Evolutionary conservation across 2,329 filamentous ascomycete species (phyloP).

Genomic region (Lecanicillium sp.): DNA sequence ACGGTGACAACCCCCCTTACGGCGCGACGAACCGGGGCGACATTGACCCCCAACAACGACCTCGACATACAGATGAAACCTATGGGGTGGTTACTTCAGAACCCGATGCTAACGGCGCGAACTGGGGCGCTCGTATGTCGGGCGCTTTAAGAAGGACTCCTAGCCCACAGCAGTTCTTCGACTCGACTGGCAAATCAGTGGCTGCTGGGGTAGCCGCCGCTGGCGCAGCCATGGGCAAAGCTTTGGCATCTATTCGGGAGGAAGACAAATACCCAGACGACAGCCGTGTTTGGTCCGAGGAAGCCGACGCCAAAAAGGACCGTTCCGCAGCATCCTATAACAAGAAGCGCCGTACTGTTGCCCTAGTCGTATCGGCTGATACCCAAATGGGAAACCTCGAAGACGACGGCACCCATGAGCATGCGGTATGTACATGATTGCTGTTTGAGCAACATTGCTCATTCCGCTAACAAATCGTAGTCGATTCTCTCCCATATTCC

Average conservation of each 20-base stretch:
- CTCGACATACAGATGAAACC: slow-evolving; percentile 4
- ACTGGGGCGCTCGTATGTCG: slow-evolving; percentile 70
- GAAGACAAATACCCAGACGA: slow-evolving; percentile 79
- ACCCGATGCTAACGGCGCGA: slow-evolving; percentile 30
- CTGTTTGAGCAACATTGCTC: neutral
- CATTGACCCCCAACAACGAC: slow-evolving; percentile 7
- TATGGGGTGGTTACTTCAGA: slow-evolving; percentile 27
- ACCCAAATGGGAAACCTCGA: slow-evolving; percentile 48
- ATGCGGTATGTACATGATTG: slow-evolving; percentile 66
- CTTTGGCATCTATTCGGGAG: slow-evolving; percentile 73
- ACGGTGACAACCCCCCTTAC: slow-evolving; percentile 44
- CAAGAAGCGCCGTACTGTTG: slow-evolving; percentile 68
- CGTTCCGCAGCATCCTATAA: slow-evolving; percentile 26
- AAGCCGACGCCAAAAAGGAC: slow-evolving; percentile 61
- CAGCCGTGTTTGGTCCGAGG: slow-evolving; percentile 87
- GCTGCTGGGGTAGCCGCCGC: slow-evolving; percentile 76
- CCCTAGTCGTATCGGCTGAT: slow-evolving; percentile 79
- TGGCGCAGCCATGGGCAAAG: slow-evolving; percentile 73
- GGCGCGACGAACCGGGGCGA: slow-evolving; percentile 28
- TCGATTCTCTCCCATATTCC: slow-evolving; percentile 86
- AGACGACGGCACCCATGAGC: slow-evolving; percentile 58
- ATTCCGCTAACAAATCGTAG: slow-evolving; percentile 30
- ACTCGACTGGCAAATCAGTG: slow-evolving; percentile 73
- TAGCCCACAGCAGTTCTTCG: slow-evolving; percentile 81
- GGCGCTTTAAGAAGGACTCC: slow-evolving; percentile 74